Base-by-base conservation (phyloP, 2,329 filamentous ascomycete species). In the Lachnum nothofagi region DNA sequence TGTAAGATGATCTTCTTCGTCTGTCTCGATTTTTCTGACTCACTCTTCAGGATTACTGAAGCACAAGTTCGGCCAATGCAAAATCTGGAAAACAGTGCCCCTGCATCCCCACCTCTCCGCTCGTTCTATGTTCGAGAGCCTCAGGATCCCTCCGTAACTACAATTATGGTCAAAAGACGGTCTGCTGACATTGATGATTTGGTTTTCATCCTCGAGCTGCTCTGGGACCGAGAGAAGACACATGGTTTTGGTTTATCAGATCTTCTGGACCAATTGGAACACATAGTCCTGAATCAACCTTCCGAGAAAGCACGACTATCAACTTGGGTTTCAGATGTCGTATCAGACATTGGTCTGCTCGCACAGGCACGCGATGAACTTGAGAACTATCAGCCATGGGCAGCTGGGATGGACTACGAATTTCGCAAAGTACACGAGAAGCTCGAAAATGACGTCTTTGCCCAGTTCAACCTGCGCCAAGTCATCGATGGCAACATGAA, bases 111-210 rank as follows among this genome's bases (percentile, higher is more conserved):
- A 75, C 73, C 3, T 70, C 17, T 50, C 10, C 25, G 48, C 12
- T 71, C 2, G 68, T 70, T 2, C 55, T 73, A 55, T 67, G 70
- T 2, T 55, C 49, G 37, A 62, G 61, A 42, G 71, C 63, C 46
- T 53, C 62, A 10, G 65, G 63, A 25, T 27, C 60, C 25, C 54
- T 60, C 12, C 57, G n/a, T n/a, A n/a, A n/a, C n/a, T n/a, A n/a
- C n/a, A n/a, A n/a, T n/a, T n/a, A n/a, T n/a, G n/a, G n/a, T n/a
- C n/a, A n/a, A n/a, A n/a, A n/a, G n/a, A n/a, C n/a, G n/a, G n/a
- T n/a, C n/a, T n/a, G n/a, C n/a, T n/a, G n/a, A n/a, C n/a, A n/a
- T n/a, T n/a, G n/a, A n/a, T n/a, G n/a, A n/a, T n/a, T n/a, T n/a
- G n/a, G n/a, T n/a, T n/a, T n/a, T n/a, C n/a, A n/a, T n/a, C n/a